A percentile compares a stretch with the other conserved stretches of the same genome.
phyloP scores from a whole-genome alignment of 805 yeast genomes.

The Kurtzmaniella cleridarum region DNA sequence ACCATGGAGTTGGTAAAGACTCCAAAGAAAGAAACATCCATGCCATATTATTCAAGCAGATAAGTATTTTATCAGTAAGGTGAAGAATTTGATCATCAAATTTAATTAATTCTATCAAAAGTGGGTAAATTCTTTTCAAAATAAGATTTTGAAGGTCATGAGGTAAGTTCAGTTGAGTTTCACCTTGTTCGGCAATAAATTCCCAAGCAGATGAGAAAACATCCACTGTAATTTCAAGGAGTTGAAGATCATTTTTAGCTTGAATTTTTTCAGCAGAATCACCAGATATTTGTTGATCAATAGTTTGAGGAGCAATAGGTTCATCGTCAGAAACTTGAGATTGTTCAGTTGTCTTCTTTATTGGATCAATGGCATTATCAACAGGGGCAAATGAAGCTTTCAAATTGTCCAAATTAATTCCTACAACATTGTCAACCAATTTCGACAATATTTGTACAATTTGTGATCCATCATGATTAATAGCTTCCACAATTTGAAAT shows the following conservation, averaged over 20 bases:
- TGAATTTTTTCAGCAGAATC: constrained; percentile 35
- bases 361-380: constrained; percentile 34
- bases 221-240: constrained; percentile 70
- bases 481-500: constrained; percentile 36
- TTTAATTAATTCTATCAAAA: constrained; percentile 34
- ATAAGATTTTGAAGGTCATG: constrained; percentile 15
- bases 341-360: constrained; percentile 16
- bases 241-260: constrained; percentile 51
- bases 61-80: constrained; percentile 51
- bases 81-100: constrained; percentile 29
- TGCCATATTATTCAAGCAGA: constrained; percentile 65
- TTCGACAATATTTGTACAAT: constrained; percentile 17
- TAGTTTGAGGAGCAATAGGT: constrained; percentile 11
- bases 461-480: constrained; percentile 10
- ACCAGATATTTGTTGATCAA: constrained; percentile 18
- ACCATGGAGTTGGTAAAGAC: constrained; percentile 37
- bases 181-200: constrained; percentile 26
- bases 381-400: constrained; percentile 16
- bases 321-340: constrained; percentile 7
- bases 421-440: constrained; percentile 17
- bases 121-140: constrained; percentile 15
- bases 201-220: constrained; percentile 73
- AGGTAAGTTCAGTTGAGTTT: constrained; percentile 17
- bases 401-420: constrained; percentile 26
- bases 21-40: constrained; percentile 47